Conservation (phyloP, 2,329 filamentous ascomycete genomes). For the Cercospora sesami region DNA sequence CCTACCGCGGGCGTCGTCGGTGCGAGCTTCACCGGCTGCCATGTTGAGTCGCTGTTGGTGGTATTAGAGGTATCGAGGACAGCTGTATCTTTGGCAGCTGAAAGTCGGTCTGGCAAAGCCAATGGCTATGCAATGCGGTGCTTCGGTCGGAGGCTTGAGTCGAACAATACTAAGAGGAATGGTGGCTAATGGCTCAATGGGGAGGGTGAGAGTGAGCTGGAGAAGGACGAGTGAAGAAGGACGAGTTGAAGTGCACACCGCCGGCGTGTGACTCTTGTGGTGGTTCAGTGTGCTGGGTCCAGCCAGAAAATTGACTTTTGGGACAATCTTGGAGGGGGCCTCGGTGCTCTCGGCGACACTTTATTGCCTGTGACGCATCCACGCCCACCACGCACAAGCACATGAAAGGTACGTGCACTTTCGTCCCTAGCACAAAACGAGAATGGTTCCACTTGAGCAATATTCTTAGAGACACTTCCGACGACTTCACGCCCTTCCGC, state of each 20-base stretch:
- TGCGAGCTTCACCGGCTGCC: constrained; percentile 32
- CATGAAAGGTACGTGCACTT: constrained; percentile 1
- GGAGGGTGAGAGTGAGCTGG: background rate
- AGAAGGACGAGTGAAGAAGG: background rate
- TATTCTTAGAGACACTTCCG: background rate
- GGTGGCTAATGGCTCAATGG: background rate
- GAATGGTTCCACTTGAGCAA: background rate
- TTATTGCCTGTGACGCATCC: constrained; percentile 4
- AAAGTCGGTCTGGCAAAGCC: background rate
- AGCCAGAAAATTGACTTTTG: constrained; percentile 5
- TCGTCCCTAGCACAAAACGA: background rate
- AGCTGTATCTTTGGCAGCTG: background rate
- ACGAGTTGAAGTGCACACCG: background rate
- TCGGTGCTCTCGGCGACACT: background rate
- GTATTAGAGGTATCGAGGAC: background rate
- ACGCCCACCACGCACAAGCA: background rate
- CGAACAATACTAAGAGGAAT: background rate
- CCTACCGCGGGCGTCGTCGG: constrained; percentile 57
- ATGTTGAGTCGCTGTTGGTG: constrained; percentile 13
- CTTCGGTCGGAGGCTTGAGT: background rate
- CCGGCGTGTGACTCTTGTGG: background rate
- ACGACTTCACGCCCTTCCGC: background rate
- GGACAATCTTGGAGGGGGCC: background rate
- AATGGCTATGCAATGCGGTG: background rate
- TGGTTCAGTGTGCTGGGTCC: background rate